phyloP scores from a whole-genome alignment of 495 filamentous ascomycete species.

The Aspergillus nanangensis region DNA sequence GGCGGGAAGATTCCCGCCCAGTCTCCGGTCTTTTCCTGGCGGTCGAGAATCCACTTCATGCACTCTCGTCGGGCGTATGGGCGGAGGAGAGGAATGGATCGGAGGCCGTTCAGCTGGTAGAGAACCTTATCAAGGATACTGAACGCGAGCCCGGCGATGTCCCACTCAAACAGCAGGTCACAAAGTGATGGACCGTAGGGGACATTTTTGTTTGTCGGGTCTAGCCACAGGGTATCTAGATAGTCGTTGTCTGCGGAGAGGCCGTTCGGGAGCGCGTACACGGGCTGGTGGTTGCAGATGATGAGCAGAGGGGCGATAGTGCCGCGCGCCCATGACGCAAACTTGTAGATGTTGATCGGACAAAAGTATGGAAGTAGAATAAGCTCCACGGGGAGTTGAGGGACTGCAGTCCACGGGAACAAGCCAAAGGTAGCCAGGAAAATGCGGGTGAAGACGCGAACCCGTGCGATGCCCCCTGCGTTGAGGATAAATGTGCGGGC shows the following conservation, averaged over 20 bases:
- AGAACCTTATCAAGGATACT: constrained; percentile 20
- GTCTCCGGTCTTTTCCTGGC: constrained; percentile 25
- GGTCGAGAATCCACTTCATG: constrained; percentile 27
- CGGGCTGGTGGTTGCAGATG: constrained; percentile 29
- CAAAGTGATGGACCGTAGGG: constrained; percentile 17
- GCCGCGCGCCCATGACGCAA: constrained; percentile 34
- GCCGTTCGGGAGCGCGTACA: constrained; percentile 33
- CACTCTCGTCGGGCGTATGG: constrained; percentile 11
- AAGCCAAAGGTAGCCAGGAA: constrained; percentile 39
- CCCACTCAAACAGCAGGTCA: constrained; percentile 6
- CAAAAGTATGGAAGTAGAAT: constrained; percentile 26
- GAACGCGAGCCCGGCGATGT: constrained; percentile 20
- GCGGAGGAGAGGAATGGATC: constrained; percentile 7
- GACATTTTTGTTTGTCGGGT: constrained; percentile 22
- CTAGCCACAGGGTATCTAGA: constrained; percentile 37
- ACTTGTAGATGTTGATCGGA: constrained; percentile 33
- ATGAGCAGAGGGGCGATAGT: constrained; percentile 33
- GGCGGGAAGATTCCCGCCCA: constrained; percentile 29
- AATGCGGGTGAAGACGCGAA: constrained; percentile 34
- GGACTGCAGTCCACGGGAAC: constrained; percentile 35
- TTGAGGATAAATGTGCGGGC: constrained; percentile 24
- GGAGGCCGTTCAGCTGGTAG: constrained; percentile 15
- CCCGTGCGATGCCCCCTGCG: constrained; percentile 31
- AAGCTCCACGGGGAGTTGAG: constrained; percentile 35
- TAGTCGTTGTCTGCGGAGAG: constrained; percentile 20